Base-by-base conservation (phyloP, 306 rosid genomes). In the Trifolium pratense region DNA sequence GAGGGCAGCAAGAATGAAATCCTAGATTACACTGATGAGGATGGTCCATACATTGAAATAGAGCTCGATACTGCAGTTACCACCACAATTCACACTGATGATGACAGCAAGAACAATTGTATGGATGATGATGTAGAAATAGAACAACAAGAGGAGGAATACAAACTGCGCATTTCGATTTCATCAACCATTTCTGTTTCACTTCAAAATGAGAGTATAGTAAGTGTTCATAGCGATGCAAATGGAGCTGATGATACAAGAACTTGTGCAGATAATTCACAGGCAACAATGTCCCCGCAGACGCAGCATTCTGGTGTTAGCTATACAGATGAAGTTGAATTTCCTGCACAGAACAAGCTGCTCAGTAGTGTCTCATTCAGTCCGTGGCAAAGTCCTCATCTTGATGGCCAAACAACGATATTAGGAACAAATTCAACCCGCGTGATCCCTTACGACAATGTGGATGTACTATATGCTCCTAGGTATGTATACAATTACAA, bases 11-110 rank as follows among this genome's bases (percentile, higher is more conserved):
- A 20, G 39, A 23, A n/a, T 21, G 42, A 75, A 63, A 43, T 42
- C 42, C 7, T 6, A 48, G n/a, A 74, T 23, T 68, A 18, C 31
- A 52, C 13, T n/a, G 61, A 83, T 11, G 80, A 75, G 31, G 83
- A 67, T 17, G 85, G 64, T 55, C 80, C 85, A 0, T 88, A 79
- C 73, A 88, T 88, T 7, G 92, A 88, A 81, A 83, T 88, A 46
- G 76, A 67, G n/a, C 42, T 67, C 26, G 72, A 67, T 46, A 12
- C 16, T 18, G 68, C 34, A 23, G 16, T 36, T 5, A 10, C 16
- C 31, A 17, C 68, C 29, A 17, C 46, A 36, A 9, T 10, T 17
- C 8, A 17, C n/a, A 63, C 36, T 17, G 68, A 63, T 17, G 49
- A 37, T 62, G 49, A 37, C 39, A 66, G 6, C 53, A 64, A 64